Conservation (phyloP, 1,284 basidiomycete species). For the Pseudozyma hubeiensis region DNA sequence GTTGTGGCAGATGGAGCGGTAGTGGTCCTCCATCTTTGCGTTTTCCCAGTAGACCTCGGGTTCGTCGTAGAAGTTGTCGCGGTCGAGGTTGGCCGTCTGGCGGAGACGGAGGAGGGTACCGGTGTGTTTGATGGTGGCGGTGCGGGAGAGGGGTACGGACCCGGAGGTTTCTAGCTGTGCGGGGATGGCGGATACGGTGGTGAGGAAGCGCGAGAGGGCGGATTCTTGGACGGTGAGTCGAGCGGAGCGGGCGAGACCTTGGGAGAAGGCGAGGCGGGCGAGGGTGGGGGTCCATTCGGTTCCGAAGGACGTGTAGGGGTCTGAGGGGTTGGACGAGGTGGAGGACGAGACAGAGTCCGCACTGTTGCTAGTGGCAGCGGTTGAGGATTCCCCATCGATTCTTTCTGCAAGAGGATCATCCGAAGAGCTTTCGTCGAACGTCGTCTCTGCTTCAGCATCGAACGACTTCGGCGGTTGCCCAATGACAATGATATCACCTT, state of each 20-base stretch:
- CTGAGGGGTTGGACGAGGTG: background rate
- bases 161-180: conserved; percentile 53
- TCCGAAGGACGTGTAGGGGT: conserved; percentile 29
- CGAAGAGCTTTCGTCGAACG: background rate
- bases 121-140: conserved; percentile 63
- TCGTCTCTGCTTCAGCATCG: conserved; percentile 25
- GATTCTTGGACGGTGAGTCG: conserved; percentile 63
- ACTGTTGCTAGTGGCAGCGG: background rate
- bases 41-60: conserved; percentile 68
- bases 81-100: conserved; percentile 61
- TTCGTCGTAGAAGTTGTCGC: conserved; percentile 66
- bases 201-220: conserved; percentile 54
- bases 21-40: conserved; percentile 60
- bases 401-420: background rate
- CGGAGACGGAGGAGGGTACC: conserved; percentile 63
- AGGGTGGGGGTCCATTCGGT: conserved; percentile 58
- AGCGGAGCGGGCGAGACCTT: conserved; percentile 65
- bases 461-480: conserved; percentile 54
- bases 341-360: background rate
- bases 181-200: conserved; percentile 54
- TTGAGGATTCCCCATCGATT: background rate
- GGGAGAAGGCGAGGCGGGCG: conserved; percentile 63
- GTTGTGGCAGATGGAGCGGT: conserved; percentile 60
- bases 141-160: conserved; percentile 60
- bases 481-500: conserved; percentile 65